Evolutionary conservation across 768 basidiomycete genomes (phyloP).

Genomic region (Strobilomyces echinocephalus): DNA sequence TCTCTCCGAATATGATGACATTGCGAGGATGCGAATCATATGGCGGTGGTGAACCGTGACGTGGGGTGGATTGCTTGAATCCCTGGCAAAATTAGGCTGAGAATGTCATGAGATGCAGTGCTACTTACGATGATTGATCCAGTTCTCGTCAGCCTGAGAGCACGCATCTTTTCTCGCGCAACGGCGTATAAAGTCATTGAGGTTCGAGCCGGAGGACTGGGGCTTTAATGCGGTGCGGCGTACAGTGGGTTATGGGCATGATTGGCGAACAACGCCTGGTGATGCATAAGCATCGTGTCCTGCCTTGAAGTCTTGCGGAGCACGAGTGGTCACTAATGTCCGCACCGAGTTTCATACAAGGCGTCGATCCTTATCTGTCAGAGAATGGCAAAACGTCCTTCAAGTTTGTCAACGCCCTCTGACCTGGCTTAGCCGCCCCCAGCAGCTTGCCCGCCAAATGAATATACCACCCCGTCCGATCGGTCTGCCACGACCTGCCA

Average conservation of each 20-base stretch:
- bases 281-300: neutral
- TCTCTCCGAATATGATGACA: constrained; percentile 27
- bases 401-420: constrained; percentile 16
- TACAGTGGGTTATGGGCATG: constrained; percentile 14
- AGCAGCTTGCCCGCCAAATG: constrained; percentile 18
- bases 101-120: neutral
- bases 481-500: constrained; percentile 20
- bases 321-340: constrained; percentile 7
- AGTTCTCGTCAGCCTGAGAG: neutral
- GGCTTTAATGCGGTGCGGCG: neutral
- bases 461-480: constrained; percentile 23
- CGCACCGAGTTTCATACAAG: neutral
- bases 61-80: constrained; percentile 3
- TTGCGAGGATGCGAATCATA: constrained; percentile 18
- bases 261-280: constrained; percentile 2
- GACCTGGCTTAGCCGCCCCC: constrained; percentile 17
- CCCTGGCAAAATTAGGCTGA: constrained; percentile 1
- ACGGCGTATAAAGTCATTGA: constrained; percentile 4
- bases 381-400: constrained; percentile 6
- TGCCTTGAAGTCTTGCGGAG: neutral
- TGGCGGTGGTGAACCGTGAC: constrained; percentile 8
- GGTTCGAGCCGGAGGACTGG: neutral
- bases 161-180: constrained; percentile 6
- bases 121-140: constrained; percentile 9
- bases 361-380: constrained; percentile 1